Base-by-base conservation (phyloP, 148 eudicot genomes). In the Beta vulgaris region DNA sequence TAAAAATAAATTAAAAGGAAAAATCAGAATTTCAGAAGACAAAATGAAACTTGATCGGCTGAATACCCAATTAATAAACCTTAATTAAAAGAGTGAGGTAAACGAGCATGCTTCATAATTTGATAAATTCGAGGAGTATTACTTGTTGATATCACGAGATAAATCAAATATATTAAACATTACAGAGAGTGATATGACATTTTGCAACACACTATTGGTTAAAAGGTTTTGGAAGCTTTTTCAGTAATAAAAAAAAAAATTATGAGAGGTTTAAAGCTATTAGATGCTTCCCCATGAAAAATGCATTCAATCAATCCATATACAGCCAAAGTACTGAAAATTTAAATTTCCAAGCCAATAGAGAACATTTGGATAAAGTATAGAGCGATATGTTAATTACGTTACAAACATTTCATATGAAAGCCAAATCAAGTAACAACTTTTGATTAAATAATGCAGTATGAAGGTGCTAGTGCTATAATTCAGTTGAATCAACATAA, bases 81-180 rank as follows among this genome's bases (percentile, higher is more conserved):
- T 68, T 53, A 78, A 62, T 39, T 25, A 57, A 21, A 57, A 44
- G 11, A 70, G 54, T n/a, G 23, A 46, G 21, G 32, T 36, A 40
- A 55, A 40, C 40, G 9, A 13, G 46, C 16, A 59, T 68, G 35
- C 55, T 74, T 69, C 73, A 40, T 10, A 53, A 2, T 69, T 35
- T 69, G 55, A 65, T 68, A 28, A 28, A 39, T 43, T 48, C 46
- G 6, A 74, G 78, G 55, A n/a, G 46, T 55, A 61, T 26, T 9
- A 62, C 59, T 67, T 32, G 26, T 64, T 69, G 74, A 62, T 80
- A 75, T 61, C 62, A 69, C 35, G 67, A 80, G 31, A 21, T n/a
- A 39, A 26, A 40, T 80, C 43, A 43, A 62, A 62, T 25, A 40
- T 37, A 34, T 35, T 74, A 43, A n/a, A 43, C 35, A 28, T 68